A percentile compares a stretch with the other conserved stretches of the same genome.
phyloP scores from a whole-genome alignment of 2,329 filamentous ascomycete genomes.

The Trichoderma sp. region DNA sequence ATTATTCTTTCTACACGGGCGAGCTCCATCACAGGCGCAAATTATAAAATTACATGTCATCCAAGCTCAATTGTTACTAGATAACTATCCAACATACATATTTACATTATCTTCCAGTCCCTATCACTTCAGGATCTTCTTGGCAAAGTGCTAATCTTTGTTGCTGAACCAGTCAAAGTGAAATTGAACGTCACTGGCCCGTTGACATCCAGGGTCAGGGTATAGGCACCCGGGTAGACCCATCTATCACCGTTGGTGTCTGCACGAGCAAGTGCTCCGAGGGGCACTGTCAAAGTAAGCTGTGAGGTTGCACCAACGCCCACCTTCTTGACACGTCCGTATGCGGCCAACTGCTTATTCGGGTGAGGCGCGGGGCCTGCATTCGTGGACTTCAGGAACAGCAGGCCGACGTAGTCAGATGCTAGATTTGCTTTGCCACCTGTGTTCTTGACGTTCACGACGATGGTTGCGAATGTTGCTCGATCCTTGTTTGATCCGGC shows the following conservation, averaged over 20 bases:
- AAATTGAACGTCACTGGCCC: slow-evolving; percentile 9
- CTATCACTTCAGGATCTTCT: background rate
- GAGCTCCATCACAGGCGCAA: background rate
- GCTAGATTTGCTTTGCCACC: slow-evolving; percentile 7
- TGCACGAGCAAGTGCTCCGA: slow-evolving; percentile 22
- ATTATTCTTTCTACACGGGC: background rate
- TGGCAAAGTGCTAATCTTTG: slow-evolving; percentile 20
- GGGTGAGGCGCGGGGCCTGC: slow-evolving; percentile 23
- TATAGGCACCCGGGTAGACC: slow-evolving; percentile 25
- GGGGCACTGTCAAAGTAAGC: slow-evolving; percentile 14
- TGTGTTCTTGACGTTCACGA: slow-evolving; percentile 13
- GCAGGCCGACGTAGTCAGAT: slow-evolving; percentile 25
- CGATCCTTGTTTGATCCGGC: slow-evolving; percentile 3
- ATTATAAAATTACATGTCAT: background rate
- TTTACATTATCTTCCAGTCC: background rate
- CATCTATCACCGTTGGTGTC: slow-evolving; percentile 24
- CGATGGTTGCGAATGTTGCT: slow-evolving; percentile 12
- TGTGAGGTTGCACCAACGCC: slow-evolving; percentile 15
- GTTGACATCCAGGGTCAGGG: slow-evolving; percentile 21
- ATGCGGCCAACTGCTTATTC: slow-evolving; percentile 25
- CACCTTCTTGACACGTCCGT: slow-evolving; percentile 22
- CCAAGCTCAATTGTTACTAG: background rate
- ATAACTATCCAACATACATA: background rate
- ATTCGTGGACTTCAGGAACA: slow-evolving; percentile 24
- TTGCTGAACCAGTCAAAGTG: slow-evolving; percentile 15